Conservation (phyloP, 345 rosid genomes). For the Rhodomyrtus tomentosa region DNA sequence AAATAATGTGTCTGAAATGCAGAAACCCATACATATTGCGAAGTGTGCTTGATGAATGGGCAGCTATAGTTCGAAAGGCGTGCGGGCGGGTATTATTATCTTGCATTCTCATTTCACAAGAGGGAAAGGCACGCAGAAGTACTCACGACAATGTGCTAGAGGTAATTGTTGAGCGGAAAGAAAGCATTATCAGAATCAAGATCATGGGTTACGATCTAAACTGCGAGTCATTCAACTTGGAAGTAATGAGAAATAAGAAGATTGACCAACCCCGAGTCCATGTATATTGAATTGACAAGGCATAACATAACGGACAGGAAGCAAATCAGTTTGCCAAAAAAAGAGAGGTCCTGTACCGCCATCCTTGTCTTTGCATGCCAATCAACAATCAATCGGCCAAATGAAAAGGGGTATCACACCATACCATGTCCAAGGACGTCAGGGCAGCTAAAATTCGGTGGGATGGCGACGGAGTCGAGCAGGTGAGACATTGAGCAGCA, state of each 20-base stretch:
- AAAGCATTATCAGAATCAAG: not conserved
- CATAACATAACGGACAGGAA: not conserved
- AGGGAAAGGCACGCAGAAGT: not conserved
- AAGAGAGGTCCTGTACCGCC: not conserved
- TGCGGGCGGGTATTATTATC: not conserved
- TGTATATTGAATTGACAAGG: not conserved
- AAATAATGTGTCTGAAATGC: not conserved
- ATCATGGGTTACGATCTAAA: not conserved
- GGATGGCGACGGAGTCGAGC: not conserved
- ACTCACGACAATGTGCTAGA: not conserved
- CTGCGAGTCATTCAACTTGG: not conserved
- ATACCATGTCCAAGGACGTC: not conserved
- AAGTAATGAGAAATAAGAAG: not conserved
- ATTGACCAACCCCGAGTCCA: not conserved
- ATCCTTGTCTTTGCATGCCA: not conserved
- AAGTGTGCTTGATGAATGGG: not conserved
- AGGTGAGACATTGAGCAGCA: not conserved
- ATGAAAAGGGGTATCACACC: not conserved
- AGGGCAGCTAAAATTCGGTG: not conserved
- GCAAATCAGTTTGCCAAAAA: not conserved
- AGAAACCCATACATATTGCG: not conserved
- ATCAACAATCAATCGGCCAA: not conserved
- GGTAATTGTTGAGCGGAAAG: not conserved
- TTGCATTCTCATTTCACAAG: not conserved
- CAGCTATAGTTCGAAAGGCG: not conserved